A percentile compares a stretch with the other conserved stretches of the same genome.
Conservation (phyloP, 2,329 filamentous ascomycete genomes). For the Didymella sp. region DNA sequence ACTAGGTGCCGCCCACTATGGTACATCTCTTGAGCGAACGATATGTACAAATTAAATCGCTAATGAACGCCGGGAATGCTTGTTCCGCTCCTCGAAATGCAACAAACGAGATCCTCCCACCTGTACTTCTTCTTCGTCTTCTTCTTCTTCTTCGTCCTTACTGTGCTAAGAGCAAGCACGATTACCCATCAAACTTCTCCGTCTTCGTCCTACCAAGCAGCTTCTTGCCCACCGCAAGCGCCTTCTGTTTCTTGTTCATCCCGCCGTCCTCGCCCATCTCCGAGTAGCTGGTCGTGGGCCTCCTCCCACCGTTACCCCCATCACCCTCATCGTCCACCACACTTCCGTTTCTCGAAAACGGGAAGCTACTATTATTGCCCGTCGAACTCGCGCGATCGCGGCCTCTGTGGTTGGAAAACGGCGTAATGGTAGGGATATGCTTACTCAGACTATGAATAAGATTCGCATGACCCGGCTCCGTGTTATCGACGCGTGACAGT, state of each 20-base stretch:
- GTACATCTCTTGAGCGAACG: not conserved
- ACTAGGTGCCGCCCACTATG: too few species aligned
- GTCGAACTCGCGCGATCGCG: constrained; percentile 23
- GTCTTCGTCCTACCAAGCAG: constrained; percentile 9
- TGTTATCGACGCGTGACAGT: constrained; percentile 45
- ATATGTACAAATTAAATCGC: too few species aligned
- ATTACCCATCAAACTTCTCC: not conserved
- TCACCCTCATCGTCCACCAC: constrained; percentile 3
- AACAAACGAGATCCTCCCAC: constrained; percentile 3
- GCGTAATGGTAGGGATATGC: constrained; percentile 43
- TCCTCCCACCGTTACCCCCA: too few species aligned
- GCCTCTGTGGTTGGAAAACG: constrained; percentile 31
- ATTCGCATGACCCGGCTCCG: constrained; percentile 44
- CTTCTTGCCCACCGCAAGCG: constrained; percentile 12
- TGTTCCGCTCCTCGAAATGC: not conserved
- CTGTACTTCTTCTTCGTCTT: too few species aligned
- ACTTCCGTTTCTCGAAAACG: constrained; percentile 7
- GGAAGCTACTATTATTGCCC: constrained; percentile 10
- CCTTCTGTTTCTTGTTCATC: constrained; percentile 19
- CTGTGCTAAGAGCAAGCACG: too few species aligned
- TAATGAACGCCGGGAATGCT: too few species aligned
- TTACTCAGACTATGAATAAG: constrained; percentile 44
- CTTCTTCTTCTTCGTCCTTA: not conserved
- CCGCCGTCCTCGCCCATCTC: not conserved
- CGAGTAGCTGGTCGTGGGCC: constrained; percentile 6